Conservation (phyloP, 1,139 yeast species). For the Sugiyamaella castrensis region DNA sequence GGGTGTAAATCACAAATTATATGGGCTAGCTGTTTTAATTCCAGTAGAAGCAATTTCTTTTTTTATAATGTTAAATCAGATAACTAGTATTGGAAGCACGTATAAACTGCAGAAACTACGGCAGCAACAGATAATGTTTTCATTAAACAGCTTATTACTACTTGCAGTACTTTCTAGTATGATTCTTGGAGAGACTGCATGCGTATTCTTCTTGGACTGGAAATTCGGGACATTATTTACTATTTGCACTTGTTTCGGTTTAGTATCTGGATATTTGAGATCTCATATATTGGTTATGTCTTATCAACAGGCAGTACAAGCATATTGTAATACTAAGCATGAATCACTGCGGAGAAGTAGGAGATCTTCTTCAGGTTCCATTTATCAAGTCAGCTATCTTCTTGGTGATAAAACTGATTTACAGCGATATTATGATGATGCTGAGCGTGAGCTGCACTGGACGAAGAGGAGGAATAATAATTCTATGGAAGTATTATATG, state of each 20-base stretch:
- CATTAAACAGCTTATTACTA: neutral
- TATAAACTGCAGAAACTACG: too few relatives aligned
- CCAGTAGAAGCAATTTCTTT: too few relatives aligned
- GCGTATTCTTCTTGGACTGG: neutral
- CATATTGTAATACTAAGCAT: neutral
- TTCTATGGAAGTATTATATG: conserved; percentile 1
- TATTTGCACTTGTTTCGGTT: neutral
- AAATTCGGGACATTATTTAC: neutral
- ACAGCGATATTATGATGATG: conserved; percentile 10
- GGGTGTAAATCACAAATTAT: too few relatives aligned
- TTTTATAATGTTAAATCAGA: too few relatives aligned
- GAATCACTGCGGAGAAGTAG: neutral
- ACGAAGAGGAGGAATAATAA: neutral
- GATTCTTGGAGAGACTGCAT: neutral
- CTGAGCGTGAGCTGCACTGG: conserved; percentile 9
- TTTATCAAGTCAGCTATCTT: too few relatives aligned
- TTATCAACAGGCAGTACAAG: neutral
- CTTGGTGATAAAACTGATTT: neutral
- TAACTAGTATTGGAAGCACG: too few relatives aligned
- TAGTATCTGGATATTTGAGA: neutral
- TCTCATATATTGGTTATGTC: neutral
- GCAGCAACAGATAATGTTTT: too few relatives aligned
- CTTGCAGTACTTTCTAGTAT: neutral
- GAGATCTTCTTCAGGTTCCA: too few relatives aligned
- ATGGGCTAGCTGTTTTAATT: too few relatives aligned